These are phyloP conservation scores for Penicillium crystallinum DNA, from an alignment of 495 filamentous ascomycete genomes.

Conservation along the genomic window DNA sequence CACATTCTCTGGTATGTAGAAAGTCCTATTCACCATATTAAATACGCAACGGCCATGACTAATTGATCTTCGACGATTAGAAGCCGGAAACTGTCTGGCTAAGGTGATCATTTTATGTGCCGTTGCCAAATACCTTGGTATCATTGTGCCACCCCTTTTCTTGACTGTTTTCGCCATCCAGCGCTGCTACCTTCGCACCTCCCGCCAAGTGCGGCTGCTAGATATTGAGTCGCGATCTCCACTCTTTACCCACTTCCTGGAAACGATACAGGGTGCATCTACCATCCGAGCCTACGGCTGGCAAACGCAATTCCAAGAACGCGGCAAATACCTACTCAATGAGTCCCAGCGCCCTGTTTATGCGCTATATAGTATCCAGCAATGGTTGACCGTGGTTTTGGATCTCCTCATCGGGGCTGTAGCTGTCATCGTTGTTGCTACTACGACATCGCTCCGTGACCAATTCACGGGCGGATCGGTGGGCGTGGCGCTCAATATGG, in stretches of 20 bases:
- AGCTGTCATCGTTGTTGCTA: not conserved
- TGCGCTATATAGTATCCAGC: not conserved
- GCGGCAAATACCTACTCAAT: not conserved
- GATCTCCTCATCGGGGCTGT: not conserved
- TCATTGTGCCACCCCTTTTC: not conserved
- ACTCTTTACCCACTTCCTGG: not conserved
- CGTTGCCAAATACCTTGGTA: not conserved
- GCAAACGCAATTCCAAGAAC: not conserved
- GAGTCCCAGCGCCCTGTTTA: not conserved
- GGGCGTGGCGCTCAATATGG: conserved; percentile 60
- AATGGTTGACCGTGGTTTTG: not conserved
- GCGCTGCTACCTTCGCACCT: not conserved
- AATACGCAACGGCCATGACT: not conserved
- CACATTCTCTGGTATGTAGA: not conserved
- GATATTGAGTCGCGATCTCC: not conserved
- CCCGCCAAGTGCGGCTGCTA: not conserved
- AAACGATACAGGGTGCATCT: not conserved
- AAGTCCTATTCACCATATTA: not conserved
- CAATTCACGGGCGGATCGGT: not conserved
- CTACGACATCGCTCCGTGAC: not conserved
- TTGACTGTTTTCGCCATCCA: not conserved
- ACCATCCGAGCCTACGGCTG: not conserved
- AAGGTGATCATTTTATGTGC: not conserved
- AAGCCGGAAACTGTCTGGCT: not conserved
- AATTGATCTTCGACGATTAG: not conserved